A percentile compares a stretch with the other conserved stretches of the same genome.
phyloP scores from a whole-genome alignment of 2,329 filamentous ascomycete genomes.

The Colletotrichum sp. region DNA sequence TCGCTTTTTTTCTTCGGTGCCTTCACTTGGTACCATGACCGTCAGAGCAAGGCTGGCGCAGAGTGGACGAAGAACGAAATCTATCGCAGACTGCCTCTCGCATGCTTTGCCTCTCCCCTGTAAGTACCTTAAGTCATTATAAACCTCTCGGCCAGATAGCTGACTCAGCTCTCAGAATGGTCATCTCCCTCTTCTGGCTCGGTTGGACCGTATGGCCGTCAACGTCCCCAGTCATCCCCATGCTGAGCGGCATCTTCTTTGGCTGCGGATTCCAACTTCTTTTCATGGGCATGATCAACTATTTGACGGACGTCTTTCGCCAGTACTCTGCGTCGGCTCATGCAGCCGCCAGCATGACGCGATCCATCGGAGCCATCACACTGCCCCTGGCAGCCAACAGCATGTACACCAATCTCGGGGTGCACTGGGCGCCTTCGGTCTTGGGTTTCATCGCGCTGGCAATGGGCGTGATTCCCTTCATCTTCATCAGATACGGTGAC shows the following conservation, averaged over 20 bases:
- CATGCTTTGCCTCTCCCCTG: conserved; percentile 67
- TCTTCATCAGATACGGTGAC: conserved; percentile 35
- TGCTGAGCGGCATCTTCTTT: conserved; percentile 48
- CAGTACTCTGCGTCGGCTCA: conserved; percentile 38
- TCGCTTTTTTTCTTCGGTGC: conserved; percentile 25
- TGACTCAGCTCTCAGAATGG: conserved; percentile 49
- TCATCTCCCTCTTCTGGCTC: conserved; percentile 64
- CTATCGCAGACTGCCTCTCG: conserved; percentile 42
- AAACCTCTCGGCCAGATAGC: neutral
- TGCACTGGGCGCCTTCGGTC: conserved; percentile 40
- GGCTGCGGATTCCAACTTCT: conserved; percentile 37
- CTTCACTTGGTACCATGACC: conserved; percentile 33
- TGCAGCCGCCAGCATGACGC: conserved; percentile 35
- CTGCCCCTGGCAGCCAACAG: conserved; percentile 34
- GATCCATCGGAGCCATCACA: conserved; percentile 35
- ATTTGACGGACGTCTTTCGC: conserved; percentile 36
- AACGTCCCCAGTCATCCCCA: conserved; percentile 37
- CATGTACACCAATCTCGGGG: conserved; percentile 35
- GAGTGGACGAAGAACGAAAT: conserved; percentile 36
- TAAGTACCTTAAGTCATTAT: conserved; percentile 35
- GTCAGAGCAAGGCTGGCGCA: conserved; percentile 26
- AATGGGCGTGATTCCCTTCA: conserved; percentile 36
- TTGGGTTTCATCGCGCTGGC: conserved; percentile 32
- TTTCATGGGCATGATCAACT: conserved; percentile 40
- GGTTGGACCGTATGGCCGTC: conserved; percentile 59